Evolutionary conservation across 2,329 filamentous ascomycete species (phyloP).

Genomic region (Verticillium longisporum): DNA sequence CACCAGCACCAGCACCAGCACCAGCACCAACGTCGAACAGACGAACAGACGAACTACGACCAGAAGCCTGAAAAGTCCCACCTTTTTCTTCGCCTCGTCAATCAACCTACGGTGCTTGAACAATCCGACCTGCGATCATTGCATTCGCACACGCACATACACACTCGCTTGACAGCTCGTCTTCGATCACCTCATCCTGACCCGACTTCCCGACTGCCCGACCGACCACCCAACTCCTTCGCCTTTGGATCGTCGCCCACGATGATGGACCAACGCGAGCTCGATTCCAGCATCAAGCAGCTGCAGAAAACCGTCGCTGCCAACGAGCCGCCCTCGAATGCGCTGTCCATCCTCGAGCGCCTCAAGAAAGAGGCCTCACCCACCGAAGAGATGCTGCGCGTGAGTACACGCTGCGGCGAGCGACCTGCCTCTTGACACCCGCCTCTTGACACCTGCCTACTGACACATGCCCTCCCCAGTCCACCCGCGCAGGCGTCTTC

Average conservation of each 20-base stretch:
- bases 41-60: background rate
- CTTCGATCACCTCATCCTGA: background rate
- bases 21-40: background rate
- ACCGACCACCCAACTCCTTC: background rate
- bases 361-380: slow-evolving; percentile 75
- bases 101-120: background rate
- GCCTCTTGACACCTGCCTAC: too few relatives aligned
- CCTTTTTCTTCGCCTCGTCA: background rate
- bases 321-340: slow-evolving; percentile 65
- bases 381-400: slow-evolving; percentile 83
- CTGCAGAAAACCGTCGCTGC: slow-evolving; percentile 71
- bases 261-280: slow-evolving; percentile 73
- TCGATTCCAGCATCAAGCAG: slow-evolving; percentile 69
- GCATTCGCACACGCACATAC: background rate
- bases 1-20: too few relatives aligned
- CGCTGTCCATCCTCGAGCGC: slow-evolving; percentile 68
- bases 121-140: background rate
- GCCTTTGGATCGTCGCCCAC: background rate
- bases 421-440: background rate
- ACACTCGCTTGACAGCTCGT: too few relatives aligned
- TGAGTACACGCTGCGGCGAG: slow-evolving; percentile 28
- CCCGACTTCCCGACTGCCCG: background rate
- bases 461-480: slow-evolving; percentile 29
- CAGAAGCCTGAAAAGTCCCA: background rate
- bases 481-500: slow-evolving; percentile 84